Evolutionary conservation across 2,329 filamentous ascomycete genomes (phyloP).

Genomic region (Knoxdaviesia capensis): DNA sequence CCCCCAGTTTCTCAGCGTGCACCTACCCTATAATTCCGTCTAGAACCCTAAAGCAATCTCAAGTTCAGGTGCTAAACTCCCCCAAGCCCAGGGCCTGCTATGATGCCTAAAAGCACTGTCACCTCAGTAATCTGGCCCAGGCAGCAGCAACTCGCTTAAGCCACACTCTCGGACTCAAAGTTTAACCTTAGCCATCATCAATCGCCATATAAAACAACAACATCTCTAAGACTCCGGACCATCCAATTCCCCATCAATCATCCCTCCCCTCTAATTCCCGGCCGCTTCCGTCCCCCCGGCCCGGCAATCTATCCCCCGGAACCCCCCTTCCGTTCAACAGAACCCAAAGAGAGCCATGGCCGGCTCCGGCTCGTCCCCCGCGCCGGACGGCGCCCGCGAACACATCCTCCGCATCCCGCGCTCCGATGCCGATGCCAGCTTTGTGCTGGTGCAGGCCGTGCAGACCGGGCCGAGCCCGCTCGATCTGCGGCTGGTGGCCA

Average conservation of each 20-base stretch:
- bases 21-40: too few species aligned
- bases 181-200: too few species aligned
- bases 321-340: background rate
- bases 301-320: background rate
- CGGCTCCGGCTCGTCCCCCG: too few species aligned
- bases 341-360: background rate
- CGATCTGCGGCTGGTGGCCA: conserved; percentile 47
- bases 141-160: background rate
- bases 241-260: background rate
- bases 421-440: conserved; percentile 27
- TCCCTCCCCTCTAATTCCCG: background rate
- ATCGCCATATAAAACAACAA: conserved; percentile 8
- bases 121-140: background rate
- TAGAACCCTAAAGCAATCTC: too few species aligned
- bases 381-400: background rate
- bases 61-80: too few species aligned
- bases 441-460: conserved; percentile 40
- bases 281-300: background rate
- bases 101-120: background rate
- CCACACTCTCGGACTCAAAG: background rate
- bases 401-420: conserved; percentile 37
- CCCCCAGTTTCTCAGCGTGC: too few species aligned
- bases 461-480: conserved; percentile 29
- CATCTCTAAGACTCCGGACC: background rate
- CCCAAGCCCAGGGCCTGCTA: too few species aligned